phyloP scores from a whole-genome alignment of 2,329 filamentous ascomycete species.

The Phoma sp. region DNA sequence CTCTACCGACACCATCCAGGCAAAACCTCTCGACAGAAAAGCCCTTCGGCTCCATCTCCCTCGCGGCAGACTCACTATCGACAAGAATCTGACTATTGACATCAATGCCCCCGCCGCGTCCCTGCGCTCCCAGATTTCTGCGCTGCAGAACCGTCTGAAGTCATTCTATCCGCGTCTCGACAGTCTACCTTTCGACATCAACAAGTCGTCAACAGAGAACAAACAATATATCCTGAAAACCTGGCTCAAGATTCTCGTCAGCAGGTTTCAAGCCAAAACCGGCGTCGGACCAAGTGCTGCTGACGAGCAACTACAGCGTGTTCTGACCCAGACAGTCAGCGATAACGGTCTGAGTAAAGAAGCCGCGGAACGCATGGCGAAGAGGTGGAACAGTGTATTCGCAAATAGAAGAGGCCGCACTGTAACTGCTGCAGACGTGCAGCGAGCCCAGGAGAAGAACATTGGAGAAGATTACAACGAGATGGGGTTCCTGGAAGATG shows the following conservation, averaged over 20 bases:
- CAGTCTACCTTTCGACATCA: slow-evolving; percentile 33
- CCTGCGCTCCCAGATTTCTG: slow-evolving; percentile 30
- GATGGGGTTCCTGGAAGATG: slow-evolving; percentile 22
- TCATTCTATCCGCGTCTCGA: slow-evolving; percentile 35
- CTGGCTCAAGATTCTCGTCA: slow-evolving; percentile 37
- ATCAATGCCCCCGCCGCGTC: slow-evolving; percentile 18
- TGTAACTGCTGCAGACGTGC: background rate
- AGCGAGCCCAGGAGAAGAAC: slow-evolving; percentile 20
- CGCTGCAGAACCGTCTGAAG: slow-evolving; percentile 29
- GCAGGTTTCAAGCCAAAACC: slow-evolving; percentile 29
- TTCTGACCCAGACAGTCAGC: slow-evolving; percentile 34
- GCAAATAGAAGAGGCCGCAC: slow-evolving; percentile 9
- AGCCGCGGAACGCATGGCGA: slow-evolving; percentile 34
- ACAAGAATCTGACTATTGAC: slow-evolving; percentile 26
- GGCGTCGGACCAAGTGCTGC: background rate
- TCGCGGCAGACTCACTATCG: slow-evolving; percentile 19
- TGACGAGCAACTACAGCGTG: slow-evolving; percentile 19
- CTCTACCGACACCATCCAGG: background rate
- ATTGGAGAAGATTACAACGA: slow-evolving; percentile 28
- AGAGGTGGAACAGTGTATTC: slow-evolving; percentile 29
- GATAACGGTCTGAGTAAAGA: slow-evolving; percentile 32
- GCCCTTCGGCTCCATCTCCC: slow-evolving; percentile 22
- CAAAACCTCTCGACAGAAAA: slow-evolving; percentile 7
- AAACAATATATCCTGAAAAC: slow-evolving; percentile 29
- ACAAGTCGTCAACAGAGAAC: slow-evolving; percentile 18